Base-by-base conservation (phyloP, 768 basidiomycete species). In the Hysterangium stoloniferum region DNA sequence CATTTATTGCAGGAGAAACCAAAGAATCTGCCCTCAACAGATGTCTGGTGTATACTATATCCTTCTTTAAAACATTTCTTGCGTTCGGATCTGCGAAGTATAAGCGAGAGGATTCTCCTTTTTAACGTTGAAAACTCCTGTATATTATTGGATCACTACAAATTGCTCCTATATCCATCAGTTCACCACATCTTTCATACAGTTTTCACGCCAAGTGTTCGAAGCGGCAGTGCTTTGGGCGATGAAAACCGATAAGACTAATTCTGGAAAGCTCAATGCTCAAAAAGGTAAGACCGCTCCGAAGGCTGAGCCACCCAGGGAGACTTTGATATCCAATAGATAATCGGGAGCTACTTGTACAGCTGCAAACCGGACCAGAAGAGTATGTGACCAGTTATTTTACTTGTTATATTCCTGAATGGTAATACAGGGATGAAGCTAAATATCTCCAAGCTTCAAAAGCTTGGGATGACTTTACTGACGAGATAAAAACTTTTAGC, bases 221-320 rank as follows among this genome's bases (percentile, higher is more conserved):
- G 89, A 94, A 55, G 82, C 88, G 0, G 84, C 90, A 0, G 75
- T 93, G 15, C 74, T 81, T 36, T 96, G 94, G 88, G 93, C 94
- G 0, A 82, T 84, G 75, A 87, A 81, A 58, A 74, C 82, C 1
- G 85, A 91, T 20, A 85, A 84, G 57, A 78, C 82, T 73, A 74
- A 6, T 95, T 91, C 62, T 94, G 92, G 92, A 73, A 76, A 54
- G 72, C 71, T 4, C 71, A 75, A 17, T 69, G 47, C 8, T 25
- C 46, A 3, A 58, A 58, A 33, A 77, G 29, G n/a, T 69, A 77
- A 27, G 46, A 60, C 64, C 6, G 59, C 60, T 11, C 59, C 67
- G 19, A 86, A 78, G 62, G 54, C 69, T 0, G 86, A 89, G 54
- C 82, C 83, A 12, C 80, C 84, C 0, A 74, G 79, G 44, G 86